Evolutionary conservation across 2,329 filamentous ascomycete genomes (phyloP), one percentile per base, ranked within the genome.

Genomic region (Penicillium brasilianum): DNA sequence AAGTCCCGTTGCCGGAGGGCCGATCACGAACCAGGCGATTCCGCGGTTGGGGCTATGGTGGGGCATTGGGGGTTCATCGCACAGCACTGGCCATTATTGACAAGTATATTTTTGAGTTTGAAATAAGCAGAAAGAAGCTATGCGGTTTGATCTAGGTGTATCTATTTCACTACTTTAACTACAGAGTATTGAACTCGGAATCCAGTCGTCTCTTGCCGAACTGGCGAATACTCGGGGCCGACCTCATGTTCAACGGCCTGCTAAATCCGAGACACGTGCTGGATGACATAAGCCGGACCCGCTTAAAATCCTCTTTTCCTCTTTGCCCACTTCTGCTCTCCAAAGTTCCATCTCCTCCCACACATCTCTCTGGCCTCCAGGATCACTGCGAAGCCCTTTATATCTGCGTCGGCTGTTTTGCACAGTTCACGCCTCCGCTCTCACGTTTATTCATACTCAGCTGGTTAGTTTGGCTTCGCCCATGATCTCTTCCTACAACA

Each of bases 241-340:
- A 18, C 44, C n/a, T 28, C 22, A 48, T 28, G 5, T 28, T 4
- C 32, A 14, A 57, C 46, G 37, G 37, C 28, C 34, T n/a, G 44
- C 62, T 62, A 65, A 58, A 10, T 43, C 62, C 67, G 62, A 59
- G 54, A 62, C 67, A 68, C 67, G 67, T 69, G 67, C 62, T 14
- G 11, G 66, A 52, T 73, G 57, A 69, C 61, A 59, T 71, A 66
- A 68, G 63, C 65, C 53, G 61, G 68, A 64, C 65, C 64, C 65
- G 61, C 65, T 71, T 64, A 63, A 68, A 64, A 61, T 59, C 61
- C 61, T 58, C 65, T 51, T 64, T 60, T 61, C 63, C 67, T 67
- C 48, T 39, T 62, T 53, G 55, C 57, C 54, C 64, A 60, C 63
- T 66, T 68, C 61, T 65, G 53, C 25, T 30, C 44, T 16, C 22